These are phyloP conservation scores for Eimeria necatrix DNA, from an alignment of 169 alveolate species.

Conservation along the genomic window DNA sequence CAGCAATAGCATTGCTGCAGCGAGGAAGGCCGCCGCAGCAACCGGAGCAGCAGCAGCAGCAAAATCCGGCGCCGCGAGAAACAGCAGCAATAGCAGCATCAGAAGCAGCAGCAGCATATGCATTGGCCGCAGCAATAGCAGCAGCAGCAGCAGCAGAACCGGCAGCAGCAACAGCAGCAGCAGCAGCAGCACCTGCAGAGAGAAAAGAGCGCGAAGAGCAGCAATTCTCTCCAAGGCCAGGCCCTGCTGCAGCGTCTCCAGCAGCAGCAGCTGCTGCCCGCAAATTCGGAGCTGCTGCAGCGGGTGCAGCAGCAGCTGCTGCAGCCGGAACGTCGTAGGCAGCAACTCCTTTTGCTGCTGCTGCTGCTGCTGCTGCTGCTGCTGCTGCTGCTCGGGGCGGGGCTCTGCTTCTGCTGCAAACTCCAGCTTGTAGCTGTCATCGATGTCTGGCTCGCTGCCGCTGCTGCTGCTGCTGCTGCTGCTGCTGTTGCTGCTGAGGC, in stretches of 20 bases:
- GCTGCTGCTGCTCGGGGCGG: not conserved
- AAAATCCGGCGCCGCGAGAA: not conserved
- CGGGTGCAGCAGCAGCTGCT: constrained; percentile 20
- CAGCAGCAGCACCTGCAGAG: constrained; percentile 54
- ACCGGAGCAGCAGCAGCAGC: not conserved
- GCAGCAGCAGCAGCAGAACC: not conserved
- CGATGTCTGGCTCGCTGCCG: constrained; percentile 4
- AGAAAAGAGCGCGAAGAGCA: constrained; percentile 1
- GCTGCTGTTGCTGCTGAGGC: constrained; percentile 48
- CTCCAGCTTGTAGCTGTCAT: not conserved
- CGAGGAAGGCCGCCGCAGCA: not conserved
- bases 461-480: constrained; percentile 47
- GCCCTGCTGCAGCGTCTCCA: constrained; percentile 26
- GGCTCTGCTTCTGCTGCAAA: not conserved
- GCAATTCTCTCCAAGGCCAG: not conserved
- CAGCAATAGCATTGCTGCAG: too few species aligned
- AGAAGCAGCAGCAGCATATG: too few species aligned
- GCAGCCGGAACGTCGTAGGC: constrained; percentile 40
- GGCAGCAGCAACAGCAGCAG: constrained; percentile 26
- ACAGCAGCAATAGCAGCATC: not conserved
- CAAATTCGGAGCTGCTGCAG: not conserved
- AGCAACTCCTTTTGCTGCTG: constrained; percentile 25
- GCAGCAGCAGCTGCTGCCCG: constrained; percentile 36
- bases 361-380: not conserved
- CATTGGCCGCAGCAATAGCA: not conserved